Base-by-base conservation (phyloP, 106 monocot genomes). In the Phalaenopsis equestris region DNA sequence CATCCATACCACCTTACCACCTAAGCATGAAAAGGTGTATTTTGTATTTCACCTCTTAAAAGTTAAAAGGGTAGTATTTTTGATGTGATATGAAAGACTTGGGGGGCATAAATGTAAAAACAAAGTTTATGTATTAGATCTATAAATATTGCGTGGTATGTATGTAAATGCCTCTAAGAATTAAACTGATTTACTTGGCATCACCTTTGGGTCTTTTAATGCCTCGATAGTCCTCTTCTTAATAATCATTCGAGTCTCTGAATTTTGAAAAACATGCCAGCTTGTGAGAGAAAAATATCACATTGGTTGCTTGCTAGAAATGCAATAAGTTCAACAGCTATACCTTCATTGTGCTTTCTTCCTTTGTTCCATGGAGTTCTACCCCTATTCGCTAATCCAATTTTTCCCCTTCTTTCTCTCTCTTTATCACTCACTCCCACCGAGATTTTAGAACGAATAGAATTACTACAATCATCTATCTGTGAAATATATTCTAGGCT, bases 201-300 rank as follows among this genome's bases (percentile, higher is more conserved):
- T 92, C 90, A 95, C 95, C 95, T 95, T 93, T 86, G 92, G 95
- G 55, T 92, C 86, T 73, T 90, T 95, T 81, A 95, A 79, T 67
- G 90, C 92, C 72, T 95, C 95, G 73, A 89, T 87, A 42, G 95
- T 95, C 79, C 86, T 86, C 83, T 79, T 81, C 80, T 79, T 92
- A 82, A 95, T 95, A 81, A 77, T 90, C 74, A 90, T 84, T 56
- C 90, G 56, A 19, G 90, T 92, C 76, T 92, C 95, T 95, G 56
- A 16, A 84, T 64, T 41, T 42, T 24, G 21, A 5, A 8, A 21
- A 14, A 65, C 1, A 65, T 65, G 23, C 23, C 64, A 65, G 64
- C 61, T 3, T 65, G 64, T 24, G 64, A 65, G 5, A 65, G 6
- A 65, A 79, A 83, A 38, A 36, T 24, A 39, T 12, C 15, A 41